Evolutionary conservation across 2,329 filamentous ascomycete species (phyloP).

Genomic region (Nemania sp.): DNA sequence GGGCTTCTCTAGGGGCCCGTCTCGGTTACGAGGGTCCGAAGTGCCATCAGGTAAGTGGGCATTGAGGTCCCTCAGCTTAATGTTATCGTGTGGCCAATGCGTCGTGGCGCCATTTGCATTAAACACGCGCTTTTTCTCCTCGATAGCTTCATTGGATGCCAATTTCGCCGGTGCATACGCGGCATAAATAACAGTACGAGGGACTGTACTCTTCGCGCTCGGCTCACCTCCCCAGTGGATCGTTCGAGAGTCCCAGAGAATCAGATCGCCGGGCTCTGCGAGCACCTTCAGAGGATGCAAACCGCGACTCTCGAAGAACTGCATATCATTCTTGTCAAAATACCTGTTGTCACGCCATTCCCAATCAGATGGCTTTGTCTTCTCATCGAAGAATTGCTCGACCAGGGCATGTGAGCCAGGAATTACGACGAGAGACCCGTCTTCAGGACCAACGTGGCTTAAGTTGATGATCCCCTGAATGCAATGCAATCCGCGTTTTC

Average conservation of each 20-base stretch:
- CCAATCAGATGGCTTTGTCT: constrained; percentile 38
- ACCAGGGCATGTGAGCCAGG: constrained; percentile 34
- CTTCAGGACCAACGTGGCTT: constrained; percentile 40
- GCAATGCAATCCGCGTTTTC: constrained; percentile 52
- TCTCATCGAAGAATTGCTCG: constrained; percentile 42
- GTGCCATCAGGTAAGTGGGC: constrained; percentile 4
- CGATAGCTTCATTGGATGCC: constrained; percentile 45
- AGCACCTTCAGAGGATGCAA: constrained; percentile 43
- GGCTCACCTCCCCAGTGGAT: constrained; percentile 48
- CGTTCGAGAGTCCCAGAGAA: constrained; percentile 44
- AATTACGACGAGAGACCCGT: constrained; percentile 43
- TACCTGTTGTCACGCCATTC: constrained; percentile 43
- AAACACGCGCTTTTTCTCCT: constrained; percentile 47
- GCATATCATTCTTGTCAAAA: constrained; percentile 41
- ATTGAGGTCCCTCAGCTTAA: constrained; percentile 2
- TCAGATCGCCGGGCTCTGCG: constrained; percentile 48
- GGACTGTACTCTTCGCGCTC: constrained; percentile 28
- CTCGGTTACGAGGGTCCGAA: constrained; percentile 3
- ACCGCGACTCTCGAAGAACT: constrained; percentile 42
- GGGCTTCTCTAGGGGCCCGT: constrained; percentile 1
- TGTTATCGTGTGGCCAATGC: constrained; percentile 43
- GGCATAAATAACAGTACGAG: constrained; percentile 44
- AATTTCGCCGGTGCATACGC: constrained; percentile 47
- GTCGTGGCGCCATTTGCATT: constrained; percentile 45
- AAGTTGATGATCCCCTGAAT: constrained; percentile 55